A percentile compares a stretch with the other conserved stretches of the same genome.
Evolutionary conservation across 768 basidiomycete species (phyloP).

Genomic region (Leccinellum albellum): DNA sequence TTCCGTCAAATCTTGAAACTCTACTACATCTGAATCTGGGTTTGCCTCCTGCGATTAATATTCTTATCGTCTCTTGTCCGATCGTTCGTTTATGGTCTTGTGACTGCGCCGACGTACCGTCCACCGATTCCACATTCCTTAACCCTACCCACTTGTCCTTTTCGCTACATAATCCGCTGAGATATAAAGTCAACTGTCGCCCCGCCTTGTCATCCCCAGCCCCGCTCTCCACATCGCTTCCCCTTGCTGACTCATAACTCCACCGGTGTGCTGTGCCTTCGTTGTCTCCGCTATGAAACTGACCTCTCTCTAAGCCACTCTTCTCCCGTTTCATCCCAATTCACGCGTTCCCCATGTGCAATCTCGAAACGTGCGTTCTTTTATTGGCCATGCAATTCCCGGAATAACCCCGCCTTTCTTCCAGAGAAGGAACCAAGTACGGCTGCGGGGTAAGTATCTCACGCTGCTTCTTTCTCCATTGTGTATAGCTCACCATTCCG

Average conservation of each 20-base stretch:
- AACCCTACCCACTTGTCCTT: slow-evolving; percentile 12
- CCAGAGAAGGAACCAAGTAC: slow-evolving; percentile 69
- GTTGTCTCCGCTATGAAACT: not conserved
- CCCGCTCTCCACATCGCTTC: slow-evolving; percentile 11
- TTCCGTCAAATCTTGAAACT: slow-evolving; percentile 22
- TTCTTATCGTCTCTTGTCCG: slow-evolving; percentile 28
- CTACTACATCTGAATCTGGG: slow-evolving; percentile 6
- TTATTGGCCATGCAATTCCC: slow-evolving; percentile 14
- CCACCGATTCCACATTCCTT: slow-evolving; percentile 12
- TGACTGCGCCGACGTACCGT: slow-evolving; percentile 21
- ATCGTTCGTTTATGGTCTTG: slow-evolving; percentile 30
- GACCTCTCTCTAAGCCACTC: slow-evolving; percentile 4
- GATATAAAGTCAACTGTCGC: slow-evolving; percentile 32
- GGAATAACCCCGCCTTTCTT: slow-evolving; percentile 24
- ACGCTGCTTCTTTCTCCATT: slow-evolving; percentile 13
- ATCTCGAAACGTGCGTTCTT: slow-evolving; percentile 48
- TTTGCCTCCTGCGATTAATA: slow-evolving; percentile 15
- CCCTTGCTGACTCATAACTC: slow-evolving; percentile 6
- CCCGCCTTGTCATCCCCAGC: slow-evolving; percentile 9
- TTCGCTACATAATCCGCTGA: slow-evolving; percentile 13
- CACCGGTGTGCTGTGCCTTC: slow-evolving; percentile 17
- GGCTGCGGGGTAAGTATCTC: slow-evolving; percentile 56
- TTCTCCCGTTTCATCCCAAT: slow-evolving; percentile 6
- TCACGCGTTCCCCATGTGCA: slow-evolving; percentile 43
- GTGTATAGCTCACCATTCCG: slow-evolving; percentile 4